Evolutionary conservation across 2,329 filamentous ascomycete genomes (phyloP).

Genomic region (Aspergillus sp.): DNA sequence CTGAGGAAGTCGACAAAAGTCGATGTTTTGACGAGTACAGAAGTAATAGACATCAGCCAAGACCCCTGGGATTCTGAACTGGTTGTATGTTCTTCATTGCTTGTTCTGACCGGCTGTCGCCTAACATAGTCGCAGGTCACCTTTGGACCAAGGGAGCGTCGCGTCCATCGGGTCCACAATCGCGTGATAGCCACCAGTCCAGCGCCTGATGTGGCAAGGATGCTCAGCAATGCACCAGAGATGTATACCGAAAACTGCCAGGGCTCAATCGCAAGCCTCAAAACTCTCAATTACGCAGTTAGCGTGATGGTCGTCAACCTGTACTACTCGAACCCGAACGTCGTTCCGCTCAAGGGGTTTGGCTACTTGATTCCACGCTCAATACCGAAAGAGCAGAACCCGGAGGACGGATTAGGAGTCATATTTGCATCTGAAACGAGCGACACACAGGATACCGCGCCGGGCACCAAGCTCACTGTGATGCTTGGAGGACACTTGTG

Average conservation of each 20-base stretch:
- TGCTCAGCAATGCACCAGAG: conserved; percentile 10
- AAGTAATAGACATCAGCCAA: conserved; percentile 41
- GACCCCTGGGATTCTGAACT: conserved; percentile 13
- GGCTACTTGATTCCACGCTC: conserved; percentile 83
- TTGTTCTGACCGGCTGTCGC: neutral
- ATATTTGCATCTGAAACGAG: conserved; percentile 74
- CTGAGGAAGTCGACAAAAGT: conserved; percentile 51
- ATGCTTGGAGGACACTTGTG: conserved; percentile 94
- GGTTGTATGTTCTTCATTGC: conserved; percentile 11
- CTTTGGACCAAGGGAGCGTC: conserved; percentile 3
- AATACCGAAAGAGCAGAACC: conserved; percentile 61
- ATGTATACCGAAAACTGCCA: conserved; percentile 6
- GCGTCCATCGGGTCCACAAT: conserved; percentile 15
- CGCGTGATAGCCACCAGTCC: conserved; percentile 26
- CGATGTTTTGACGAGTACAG: conserved; percentile 42
- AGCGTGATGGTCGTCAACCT: conserved; percentile 90
- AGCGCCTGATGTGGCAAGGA: conserved; percentile 16
- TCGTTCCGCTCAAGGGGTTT: conserved; percentile 64
- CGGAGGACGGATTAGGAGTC: conserved; percentile 76
- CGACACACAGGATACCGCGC: conserved; percentile 45
- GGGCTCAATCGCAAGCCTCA: conserved; percentile 14
- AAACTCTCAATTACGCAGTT: conserved; percentile 50
- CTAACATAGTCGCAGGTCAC: conserved; percentile 9
- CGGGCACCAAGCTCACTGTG: conserved; percentile 79
- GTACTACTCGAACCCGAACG: conserved; percentile 59